Evolutionary conservation across 768 basidiomycete species (phyloP).

Genomic region (Collybiopsis luxurians): DNA sequence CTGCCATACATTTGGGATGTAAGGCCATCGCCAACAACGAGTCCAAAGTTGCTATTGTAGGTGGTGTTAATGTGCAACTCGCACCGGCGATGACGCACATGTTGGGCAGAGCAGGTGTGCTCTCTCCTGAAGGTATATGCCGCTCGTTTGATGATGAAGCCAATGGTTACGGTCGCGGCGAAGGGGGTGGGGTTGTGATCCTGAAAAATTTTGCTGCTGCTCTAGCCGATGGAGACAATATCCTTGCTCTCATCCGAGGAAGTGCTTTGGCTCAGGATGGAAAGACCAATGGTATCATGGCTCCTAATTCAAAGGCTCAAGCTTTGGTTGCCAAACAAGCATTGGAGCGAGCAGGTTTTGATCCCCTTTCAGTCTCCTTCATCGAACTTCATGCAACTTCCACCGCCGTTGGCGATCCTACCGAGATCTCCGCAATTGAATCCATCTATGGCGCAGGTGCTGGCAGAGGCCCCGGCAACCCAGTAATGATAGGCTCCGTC

Average conservation of each 20-base stretch:
- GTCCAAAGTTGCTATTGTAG: slow-evolving; percentile 35
- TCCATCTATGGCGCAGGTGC: slow-evolving; percentile 20
- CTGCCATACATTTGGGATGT: slow-evolving; percentile 36
- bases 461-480: slow-evolving; percentile 8
- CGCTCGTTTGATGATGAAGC: slow-evolving; percentile 29
- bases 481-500: slow-evolving; percentile 26
- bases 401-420: slow-evolving; percentile 39
- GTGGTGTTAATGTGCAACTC: slow-evolving; percentile 25
- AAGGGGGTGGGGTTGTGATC: slow-evolving; percentile 26
- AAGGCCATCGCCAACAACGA: slow-evolving; percentile 33
- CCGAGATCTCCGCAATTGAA: slow-evolving; percentile 39
- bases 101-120: slow-evolving; percentile 18
- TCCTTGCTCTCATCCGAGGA: slow-evolving; percentile 30
- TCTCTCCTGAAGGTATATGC: slow-evolving; percentile 29
- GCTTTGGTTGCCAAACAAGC: slow-evolving; percentile 27
- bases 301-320: slow-evolving; percentile 27
- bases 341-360: slow-evolving; percentile 18
- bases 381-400: slow-evolving; percentile 41
- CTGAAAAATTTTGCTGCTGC: slow-evolving; percentile 27
- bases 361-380: slow-evolving; percentile 31
- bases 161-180: slow-evolving; percentile 26
- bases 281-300: slow-evolving; percentile 22
- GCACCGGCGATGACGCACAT: slow-evolving; percentile 13
- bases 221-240: slow-evolving; percentile 25
- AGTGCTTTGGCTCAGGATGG: slow-evolving; percentile 29